Percentiles rank a stretch among this genome's conserved stretches.
Conservation (phyloP, 2,329 filamentous ascomycete genomes). For the Talaromyces sp. region DNA sequence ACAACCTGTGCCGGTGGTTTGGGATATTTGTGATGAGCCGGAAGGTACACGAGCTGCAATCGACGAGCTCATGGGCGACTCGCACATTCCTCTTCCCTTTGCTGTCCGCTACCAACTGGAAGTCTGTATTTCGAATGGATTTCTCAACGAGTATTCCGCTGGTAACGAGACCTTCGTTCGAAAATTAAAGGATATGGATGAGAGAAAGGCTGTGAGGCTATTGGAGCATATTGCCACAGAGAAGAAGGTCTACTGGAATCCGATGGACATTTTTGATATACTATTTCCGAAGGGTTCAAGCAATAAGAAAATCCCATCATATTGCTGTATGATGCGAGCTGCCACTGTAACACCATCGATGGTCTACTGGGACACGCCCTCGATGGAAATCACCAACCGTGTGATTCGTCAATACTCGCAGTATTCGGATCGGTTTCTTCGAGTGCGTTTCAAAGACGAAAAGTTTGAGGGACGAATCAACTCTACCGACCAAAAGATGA, state of each 20-base stretch:
- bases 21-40: slow-evolving; percentile 35
- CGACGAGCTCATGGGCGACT: slow-evolving; percentile 28
- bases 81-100: slow-evolving; percentile 53
- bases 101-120: slow-evolving; percentile 83
- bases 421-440: slow-evolving; percentile 72
- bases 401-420: slow-evolving; percentile 67
- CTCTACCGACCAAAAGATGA: slow-evolving; percentile 49
- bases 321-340: slow-evolving; percentile 71
- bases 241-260: slow-evolving; percentile 58
- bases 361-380: slow-evolving; percentile 69
- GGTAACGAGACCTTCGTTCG: slow-evolving; percentile 57
- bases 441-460: slow-evolving; percentile 87
- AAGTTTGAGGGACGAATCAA: slow-evolving; percentile 56
- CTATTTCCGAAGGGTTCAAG: slow-evolving; percentile 40
- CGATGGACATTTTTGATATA: slow-evolving; percentile 65
- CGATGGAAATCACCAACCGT: slow-evolving; percentile 80
- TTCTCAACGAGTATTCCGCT: slow-evolving; percentile 71
- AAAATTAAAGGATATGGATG: slow-evolving; percentile 49
- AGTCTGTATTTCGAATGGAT: slow-evolving; percentile 77
- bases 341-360: slow-evolving; percentile 79
- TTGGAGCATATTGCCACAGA: slow-evolving; percentile 69
- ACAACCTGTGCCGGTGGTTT: slow-evolving; percentile 19
- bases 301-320: slow-evolving; percentile 54
- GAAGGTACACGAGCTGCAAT: slow-evolving; percentile 24
- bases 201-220: slow-evolving; percentile 54